Conservation (phyloP, 768 basidiomycete species). For the Tulasnella sp. region DNA sequence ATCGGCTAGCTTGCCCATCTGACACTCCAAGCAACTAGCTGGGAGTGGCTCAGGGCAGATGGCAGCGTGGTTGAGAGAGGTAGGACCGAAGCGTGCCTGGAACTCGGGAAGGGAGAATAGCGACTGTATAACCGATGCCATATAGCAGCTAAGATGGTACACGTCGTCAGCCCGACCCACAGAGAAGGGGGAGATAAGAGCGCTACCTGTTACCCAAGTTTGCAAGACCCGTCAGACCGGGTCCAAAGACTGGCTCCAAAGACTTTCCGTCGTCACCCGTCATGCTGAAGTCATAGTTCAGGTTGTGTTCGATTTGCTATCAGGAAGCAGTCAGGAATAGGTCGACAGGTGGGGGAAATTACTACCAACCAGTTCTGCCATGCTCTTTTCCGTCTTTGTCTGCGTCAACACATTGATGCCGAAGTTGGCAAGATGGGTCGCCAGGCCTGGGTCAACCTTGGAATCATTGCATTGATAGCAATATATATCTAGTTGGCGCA, state of each 20-base stretch:
- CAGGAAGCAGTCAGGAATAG: not conserved
- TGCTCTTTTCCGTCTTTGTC: conserved; percentile 89
- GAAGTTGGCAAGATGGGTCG: conserved; percentile 65
- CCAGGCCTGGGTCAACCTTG: conserved; percentile 65
- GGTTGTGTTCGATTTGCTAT: conserved; percentile 93
- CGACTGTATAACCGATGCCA: conserved; percentile 87
- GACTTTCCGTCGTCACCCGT: conserved; percentile 80
- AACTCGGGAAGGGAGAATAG: conserved; percentile 76
- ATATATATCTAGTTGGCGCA: conserved; percentile 59
- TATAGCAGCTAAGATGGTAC: conserved; percentile 69
- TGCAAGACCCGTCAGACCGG: conserved; percentile 77
- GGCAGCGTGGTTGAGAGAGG: conserved; percentile 45
- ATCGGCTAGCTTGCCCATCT: conserved; percentile 86
- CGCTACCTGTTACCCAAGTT: conserved; percentile 86
- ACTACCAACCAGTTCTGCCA: conserved; percentile 78
- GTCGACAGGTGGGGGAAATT: not conserved
- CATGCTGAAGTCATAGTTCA: conserved; percentile 89
- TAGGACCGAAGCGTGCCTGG: conserved; percentile 56
- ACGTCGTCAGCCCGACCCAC: not conserved
- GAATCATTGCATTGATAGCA: conserved; percentile 89
- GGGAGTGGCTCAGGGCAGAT: conserved; percentile 61
- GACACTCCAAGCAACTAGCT: conserved; percentile 86
- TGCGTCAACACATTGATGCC: conserved; percentile 79
- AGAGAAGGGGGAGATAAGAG: conserved; percentile 2
- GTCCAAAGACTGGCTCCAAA: conserved; percentile 79